Evolutionary conservation across 1,284 basidiomycete genomes (phyloP).

Genomic region (Ganoderma meredithae): DNA sequence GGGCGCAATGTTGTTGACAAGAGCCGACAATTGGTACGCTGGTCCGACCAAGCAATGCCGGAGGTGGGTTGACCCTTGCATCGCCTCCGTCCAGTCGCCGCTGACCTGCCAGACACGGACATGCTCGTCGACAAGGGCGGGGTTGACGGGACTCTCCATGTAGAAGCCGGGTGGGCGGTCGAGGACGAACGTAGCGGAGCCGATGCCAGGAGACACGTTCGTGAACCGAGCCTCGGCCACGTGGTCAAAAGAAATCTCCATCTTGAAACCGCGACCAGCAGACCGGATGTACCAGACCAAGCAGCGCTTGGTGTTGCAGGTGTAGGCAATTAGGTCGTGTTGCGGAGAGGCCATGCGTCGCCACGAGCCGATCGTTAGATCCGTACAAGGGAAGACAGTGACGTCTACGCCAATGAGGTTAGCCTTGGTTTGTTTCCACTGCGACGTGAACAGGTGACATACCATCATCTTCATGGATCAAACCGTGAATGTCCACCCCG

Average conservation of each 20-base stretch:
- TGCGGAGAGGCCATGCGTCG: conserved; percentile 69
- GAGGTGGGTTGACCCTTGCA: conserved; percentile 70
- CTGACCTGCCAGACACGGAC: conserved; percentile 68
- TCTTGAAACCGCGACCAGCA: conserved; percentile 77
- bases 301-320: conserved; percentile 68
- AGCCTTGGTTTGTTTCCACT: neutral
- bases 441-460: conserved; percentile 37
- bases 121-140: conserved; percentile 43
- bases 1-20: conserved; percentile 58
- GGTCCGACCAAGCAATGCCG: conserved; percentile 74
- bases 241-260: conserved; percentile 77
- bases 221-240: conserved; percentile 67
- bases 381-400: conserved; percentile 76
- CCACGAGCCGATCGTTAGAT: conserved; percentile 80
- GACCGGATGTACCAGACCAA: conserved; percentile 82
- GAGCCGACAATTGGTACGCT: conserved; percentile 64
- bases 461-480: conserved; percentile 75
- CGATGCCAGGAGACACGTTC: conserved; percentile 61
- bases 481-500: conserved; percentile 64
- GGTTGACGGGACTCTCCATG: conserved; percentile 54
- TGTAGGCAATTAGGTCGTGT: conserved; percentile 77
- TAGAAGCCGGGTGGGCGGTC: conserved; percentile 73
- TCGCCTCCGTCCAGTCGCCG: conserved; percentile 79
- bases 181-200: conserved; percentile 67
- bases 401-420: conserved; percentile 57